Evolutionary conservation across 768 basidiomycete genomes (phyloP), one percentile per base, ranked within the genome.

Genomic region (Cystobasidium onofrii): DNA sequence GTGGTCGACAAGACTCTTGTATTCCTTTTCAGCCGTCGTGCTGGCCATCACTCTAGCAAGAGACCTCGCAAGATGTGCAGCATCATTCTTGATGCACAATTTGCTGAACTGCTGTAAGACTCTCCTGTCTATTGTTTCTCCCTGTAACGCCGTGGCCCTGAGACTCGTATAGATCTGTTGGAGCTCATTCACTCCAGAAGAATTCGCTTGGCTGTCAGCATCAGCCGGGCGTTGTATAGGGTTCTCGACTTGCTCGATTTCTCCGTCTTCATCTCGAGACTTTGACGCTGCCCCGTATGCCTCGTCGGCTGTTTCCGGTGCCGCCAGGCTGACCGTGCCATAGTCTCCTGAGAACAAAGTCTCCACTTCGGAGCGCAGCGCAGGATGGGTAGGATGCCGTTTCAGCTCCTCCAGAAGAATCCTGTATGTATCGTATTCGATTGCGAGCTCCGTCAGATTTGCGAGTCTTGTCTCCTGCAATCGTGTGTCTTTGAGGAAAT

Each of bases 361-460:
- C 57, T 34, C 20, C 13, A 60, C 57, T 60, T 60, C 25, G 6
- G 12, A 9, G 25, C 29, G 12, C 2, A 60, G 50, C 3, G 25
- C 20, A 10, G 69, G 50, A 44, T 55, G 69, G 3, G 41, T 31
- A 36, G 29, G 4, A 27, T 31, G 34, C 41, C 69, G 23, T 20
- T 46, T 23, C 7, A 71, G 10, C 27, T 71, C 69, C 31, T 71
- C 31, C 50, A 61, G 12, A 13, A 60, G 27, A 9, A 71, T n/a
- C 31, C 54, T 34, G 39, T 71, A 71, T 9, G 69, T 71, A 34
- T 27, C 50, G 6, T 10, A 31, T 33, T 57, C 54, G 54, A 71
- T 60, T 1, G 55, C 63, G 15, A 34, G 6, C 27, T 15, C 33
- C 7, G 2, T 60, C 4, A 27, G 57, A 50, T 50, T 20, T 50